Conservation (phyloP, 2,329 filamentous ascomycete species). For the Lizonia empirigonia region DNA sequence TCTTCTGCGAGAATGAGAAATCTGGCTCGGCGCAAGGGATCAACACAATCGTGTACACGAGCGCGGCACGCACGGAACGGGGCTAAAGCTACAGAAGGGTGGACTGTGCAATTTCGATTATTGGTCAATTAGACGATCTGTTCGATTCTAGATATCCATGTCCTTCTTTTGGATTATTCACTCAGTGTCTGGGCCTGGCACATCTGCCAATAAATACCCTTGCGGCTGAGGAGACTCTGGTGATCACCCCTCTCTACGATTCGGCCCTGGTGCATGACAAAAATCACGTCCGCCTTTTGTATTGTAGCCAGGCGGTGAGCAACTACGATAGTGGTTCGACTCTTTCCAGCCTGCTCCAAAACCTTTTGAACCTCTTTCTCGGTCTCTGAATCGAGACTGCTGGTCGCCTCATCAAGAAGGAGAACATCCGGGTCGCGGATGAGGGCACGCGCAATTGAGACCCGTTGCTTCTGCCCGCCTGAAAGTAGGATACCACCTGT, state of each 20-base stretch:
- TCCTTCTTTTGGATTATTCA: neutral
- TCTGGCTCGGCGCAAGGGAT: neutral
- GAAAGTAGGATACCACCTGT: constrained; percentile 64
- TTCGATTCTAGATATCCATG: too few species aligned
- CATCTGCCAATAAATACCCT: constrained; percentile 27
- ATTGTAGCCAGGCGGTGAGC: constrained; percentile 51
- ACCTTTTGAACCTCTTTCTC: constrained; percentile 71
- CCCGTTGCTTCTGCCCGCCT: constrained; percentile 77
- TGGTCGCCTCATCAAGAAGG: constrained; percentile 65
- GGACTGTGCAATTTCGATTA: neutral
- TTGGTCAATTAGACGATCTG: too few species aligned
- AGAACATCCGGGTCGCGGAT: constrained; percentile 64
- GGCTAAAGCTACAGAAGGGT: neutral
- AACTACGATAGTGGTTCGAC: constrained; percentile 50
- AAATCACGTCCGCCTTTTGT: constrained; percentile 48
- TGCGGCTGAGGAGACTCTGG: constrained; percentile 12
- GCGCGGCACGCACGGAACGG: too few species aligned
- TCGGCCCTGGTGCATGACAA: constrained; percentile 48
- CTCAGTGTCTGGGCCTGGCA: constrained; percentile 18
- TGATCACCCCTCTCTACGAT: constrained; percentile 47
- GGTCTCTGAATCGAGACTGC: constrained; percentile 66
- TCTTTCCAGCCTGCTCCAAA: constrained; percentile 61
- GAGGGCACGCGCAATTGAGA: constrained; percentile 73
- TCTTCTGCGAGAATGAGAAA: neutral
- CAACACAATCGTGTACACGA: too few species aligned